A percentile compares a stretch with the other conserved stretches of the same genome.
Conservation (phyloP, 176 grass and related monocot genomes). For the Aechmea fasciata region DNA sequence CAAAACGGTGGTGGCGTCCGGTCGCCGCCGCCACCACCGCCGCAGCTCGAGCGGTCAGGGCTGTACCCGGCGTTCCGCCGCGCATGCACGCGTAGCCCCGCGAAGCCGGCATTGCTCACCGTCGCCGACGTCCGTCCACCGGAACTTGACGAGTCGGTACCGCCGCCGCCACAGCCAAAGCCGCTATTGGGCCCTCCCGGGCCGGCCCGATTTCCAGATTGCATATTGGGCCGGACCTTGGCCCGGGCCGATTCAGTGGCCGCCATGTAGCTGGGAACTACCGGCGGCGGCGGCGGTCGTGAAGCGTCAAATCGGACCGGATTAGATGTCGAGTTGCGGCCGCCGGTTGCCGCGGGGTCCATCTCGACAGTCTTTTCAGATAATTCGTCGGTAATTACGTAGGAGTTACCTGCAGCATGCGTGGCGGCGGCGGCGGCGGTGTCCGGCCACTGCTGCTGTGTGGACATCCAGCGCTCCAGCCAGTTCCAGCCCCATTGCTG, state of each 20-base stretch:
- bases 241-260: conserved; percentile 67
- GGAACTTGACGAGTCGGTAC: conserved; percentile 41
- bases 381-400: conserved; percentile 25
- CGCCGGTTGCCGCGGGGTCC: conserved; percentile 20
- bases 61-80: background rate
- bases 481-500: conserved; percentile 49
- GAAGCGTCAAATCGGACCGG: background rate
- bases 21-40: background rate
- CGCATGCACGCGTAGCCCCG: background rate
- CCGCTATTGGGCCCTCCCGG: background rate
- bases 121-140: conserved; percentile 19
- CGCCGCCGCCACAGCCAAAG: background rate
- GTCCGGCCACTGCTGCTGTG: conserved; percentile 4
- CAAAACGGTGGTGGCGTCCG: background rate
- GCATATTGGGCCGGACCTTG: conserved; percentile 29
- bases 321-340: conserved; percentile 14
- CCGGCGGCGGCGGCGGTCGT: conserved; percentile 8
- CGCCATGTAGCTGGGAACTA: conserved; percentile 69
- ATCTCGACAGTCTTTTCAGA: conserved; percentile 79
- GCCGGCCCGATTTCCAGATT: conserved; percentile 17
- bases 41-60: background rate
- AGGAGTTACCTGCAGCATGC: conserved; percentile 17
- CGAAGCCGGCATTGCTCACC: background rate
- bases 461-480: conserved; percentile 41
- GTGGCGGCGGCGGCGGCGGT: conserved; percentile 17